phyloP scores from a whole-genome alignment of 768 basidiomycete genomes.

The Termitomyces sp. region DNA sequence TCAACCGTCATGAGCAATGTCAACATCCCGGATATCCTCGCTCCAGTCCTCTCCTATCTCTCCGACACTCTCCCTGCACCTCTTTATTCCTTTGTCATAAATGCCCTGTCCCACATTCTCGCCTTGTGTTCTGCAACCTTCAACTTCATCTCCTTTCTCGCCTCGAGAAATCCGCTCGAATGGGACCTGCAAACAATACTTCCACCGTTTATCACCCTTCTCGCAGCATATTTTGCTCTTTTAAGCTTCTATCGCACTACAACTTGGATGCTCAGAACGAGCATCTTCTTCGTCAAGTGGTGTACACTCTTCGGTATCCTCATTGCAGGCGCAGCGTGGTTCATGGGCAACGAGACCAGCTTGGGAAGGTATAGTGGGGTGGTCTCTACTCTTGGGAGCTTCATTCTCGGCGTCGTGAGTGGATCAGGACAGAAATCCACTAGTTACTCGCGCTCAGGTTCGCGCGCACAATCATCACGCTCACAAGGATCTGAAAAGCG shows the following conservation, averaged over 20 bases:
- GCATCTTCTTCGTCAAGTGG: slow-evolving; percentile 77
- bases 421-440: slow-evolving; percentile 28
- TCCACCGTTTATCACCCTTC: slow-evolving; percentile 69
- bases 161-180: slow-evolving; percentile 48
- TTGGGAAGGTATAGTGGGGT: slow-evolving; percentile 35
- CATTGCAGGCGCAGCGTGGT: slow-evolving; percentile 54
- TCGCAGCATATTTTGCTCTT: slow-evolving; percentile 75
- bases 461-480: slow-evolving; percentile 18
- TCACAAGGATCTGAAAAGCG: slow-evolving; percentile 13
- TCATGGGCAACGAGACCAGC: slow-evolving; percentile 38
- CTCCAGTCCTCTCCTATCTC: slow-evolving; percentile 53
- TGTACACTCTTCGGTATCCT: slow-evolving; percentile 54
- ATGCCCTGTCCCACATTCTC: slow-evolving; percentile 49
- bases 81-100: slow-evolving; percentile 48
- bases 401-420: slow-evolving; percentile 41
- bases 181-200: slow-evolving; percentile 69
- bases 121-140: slow-evolving; percentile 47
- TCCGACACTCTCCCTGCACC: slow-evolving; percentile 52
- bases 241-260: slow-evolving; percentile 77
- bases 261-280: slow-evolving; percentile 65
- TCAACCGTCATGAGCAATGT: slow-evolving; percentile 20
- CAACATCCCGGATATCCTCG: slow-evolving; percentile 47
- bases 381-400: slow-evolving; percentile 34
- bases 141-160: slow-evolving; percentile 43
- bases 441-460: slow-evolving; percentile 20